Conservation (phyloP, 1,139 yeast species). For the Lodderomyces parapsilosis region DNA sequence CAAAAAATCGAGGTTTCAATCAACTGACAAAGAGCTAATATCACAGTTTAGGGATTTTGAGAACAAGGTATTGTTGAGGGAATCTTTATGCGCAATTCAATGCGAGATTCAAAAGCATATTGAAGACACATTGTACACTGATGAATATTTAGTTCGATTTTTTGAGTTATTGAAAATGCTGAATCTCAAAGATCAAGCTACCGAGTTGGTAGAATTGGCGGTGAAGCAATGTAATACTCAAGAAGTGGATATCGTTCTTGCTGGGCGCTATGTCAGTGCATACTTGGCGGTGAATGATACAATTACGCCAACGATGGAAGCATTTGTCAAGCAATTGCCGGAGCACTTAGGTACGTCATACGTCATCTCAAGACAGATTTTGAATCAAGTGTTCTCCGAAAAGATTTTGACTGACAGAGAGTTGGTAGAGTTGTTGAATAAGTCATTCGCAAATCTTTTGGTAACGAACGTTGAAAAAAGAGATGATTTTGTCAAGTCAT, state of each 20-base stretch:
- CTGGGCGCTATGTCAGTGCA: not conserved
- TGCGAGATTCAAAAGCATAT: not conserved
- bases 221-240: not conserved
- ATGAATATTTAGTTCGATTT: not conserved
- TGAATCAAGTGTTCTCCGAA: not conserved
- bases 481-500: slow-evolving; percentile 13
- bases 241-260: not conserved
- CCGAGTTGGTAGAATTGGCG: not conserved
- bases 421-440: slow-evolving; percentile 25
- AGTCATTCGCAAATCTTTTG: slow-evolving; percentile 11
- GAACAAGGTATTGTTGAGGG: not conserved
- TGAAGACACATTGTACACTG: not conserved
- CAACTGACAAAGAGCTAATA: slow-evolving; percentile 3
- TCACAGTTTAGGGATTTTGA: not conserved
- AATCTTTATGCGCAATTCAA: not conserved
- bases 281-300: slow-evolving; percentile 1
- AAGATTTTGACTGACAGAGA: slow-evolving; percentile 7
- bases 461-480: slow-evolving; percentile 13
- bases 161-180: slow-evolving; percentile 1
- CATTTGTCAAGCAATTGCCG: not conserved
- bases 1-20: slow-evolving; percentile 3
- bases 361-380: not conserved
- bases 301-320: not conserved
- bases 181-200: not conserved
- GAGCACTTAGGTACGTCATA: not conserved